Evolutionary conservation across 2,329 filamentous ascomycete species (phyloP).

Genomic region (Penicillium nordicum): DNA sequence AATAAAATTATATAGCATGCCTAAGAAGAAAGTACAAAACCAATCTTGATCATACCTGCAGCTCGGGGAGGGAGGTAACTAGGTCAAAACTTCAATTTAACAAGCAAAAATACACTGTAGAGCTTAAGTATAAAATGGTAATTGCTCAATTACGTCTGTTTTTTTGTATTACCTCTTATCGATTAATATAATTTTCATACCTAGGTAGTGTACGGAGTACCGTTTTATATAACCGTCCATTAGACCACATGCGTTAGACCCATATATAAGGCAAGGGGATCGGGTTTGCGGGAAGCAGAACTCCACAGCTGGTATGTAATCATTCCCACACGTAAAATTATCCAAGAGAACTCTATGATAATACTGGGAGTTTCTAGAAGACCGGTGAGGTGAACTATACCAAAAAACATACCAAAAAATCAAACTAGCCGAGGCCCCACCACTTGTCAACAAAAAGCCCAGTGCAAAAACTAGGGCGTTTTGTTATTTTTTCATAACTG

Average conservation of each 20-base stretch:
- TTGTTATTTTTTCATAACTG: neutral
- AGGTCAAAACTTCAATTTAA: neutral
- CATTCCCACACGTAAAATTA: neutral
- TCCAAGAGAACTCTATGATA: neutral
- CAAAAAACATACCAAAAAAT: neutral
- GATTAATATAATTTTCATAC: neutral
- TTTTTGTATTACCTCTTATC: neutral
- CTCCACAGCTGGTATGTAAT: neutral
- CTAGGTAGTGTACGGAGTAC: no score
- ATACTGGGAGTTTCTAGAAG: neutral
- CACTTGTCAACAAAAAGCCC: neutral
- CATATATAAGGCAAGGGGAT: conserved; percentile 1
- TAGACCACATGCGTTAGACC: neutral
- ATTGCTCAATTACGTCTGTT: neutral
- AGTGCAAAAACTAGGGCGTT: neutral
- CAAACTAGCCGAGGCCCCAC: conserved; percentile 3
- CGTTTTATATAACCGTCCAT: neutral
- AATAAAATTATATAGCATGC: no score
- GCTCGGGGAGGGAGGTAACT: no score
- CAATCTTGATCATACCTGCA: neutral
- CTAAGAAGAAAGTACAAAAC: neutral
- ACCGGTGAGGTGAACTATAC: neutral
- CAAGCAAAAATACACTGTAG: neutral
- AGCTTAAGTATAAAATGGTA: neutral
- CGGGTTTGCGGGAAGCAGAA: neutral